Conservation (phyloP, 202 grass and related monocot species). For the Setaria viridis region DNA sequence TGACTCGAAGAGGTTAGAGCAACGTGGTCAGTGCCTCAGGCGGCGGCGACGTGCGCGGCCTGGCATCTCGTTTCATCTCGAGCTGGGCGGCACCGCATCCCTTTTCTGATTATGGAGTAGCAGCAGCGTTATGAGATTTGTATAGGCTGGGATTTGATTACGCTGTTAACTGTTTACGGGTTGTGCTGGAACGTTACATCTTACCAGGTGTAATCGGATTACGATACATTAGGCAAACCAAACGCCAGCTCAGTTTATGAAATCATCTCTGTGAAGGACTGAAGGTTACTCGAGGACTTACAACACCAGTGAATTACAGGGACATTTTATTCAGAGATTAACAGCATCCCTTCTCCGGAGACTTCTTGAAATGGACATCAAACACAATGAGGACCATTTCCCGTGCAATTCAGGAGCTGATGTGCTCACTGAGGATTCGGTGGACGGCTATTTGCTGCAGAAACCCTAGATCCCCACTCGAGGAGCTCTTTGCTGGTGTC, state of each 20-base stretch:
- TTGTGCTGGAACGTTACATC: too few relatives aligned
- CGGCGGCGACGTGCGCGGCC: too few relatives aligned
- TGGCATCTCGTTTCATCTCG: too few relatives aligned
- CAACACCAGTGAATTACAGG: conserved; percentile 36
- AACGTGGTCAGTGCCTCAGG: too few relatives aligned
- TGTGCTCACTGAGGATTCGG: conserved; percentile 76
- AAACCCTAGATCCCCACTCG: conserved; percentile 88
- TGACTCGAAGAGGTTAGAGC: too few relatives aligned
- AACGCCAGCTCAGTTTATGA: not conserved
- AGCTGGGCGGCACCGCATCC: too few relatives aligned
- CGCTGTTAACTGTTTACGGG: too few relatives aligned
- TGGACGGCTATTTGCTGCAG: conserved; percentile 67
- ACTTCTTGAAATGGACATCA: conserved; percentile 2
- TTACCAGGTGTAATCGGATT: too few relatives aligned
- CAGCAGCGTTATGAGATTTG: too few relatives aligned
- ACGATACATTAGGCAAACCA: too few relatives aligned
- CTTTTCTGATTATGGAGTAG: too few relatives aligned
- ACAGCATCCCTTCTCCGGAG: not conserved
- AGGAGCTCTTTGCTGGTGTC: conserved; percentile 93
- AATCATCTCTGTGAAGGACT: conserved; percentile 17
- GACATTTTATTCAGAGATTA: conserved; percentile 35
- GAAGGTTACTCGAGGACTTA: conserved; percentile 2
- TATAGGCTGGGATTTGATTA: too few relatives aligned
- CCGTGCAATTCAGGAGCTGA: not conserved
- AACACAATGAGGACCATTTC: not conserved